Conservation (phyloP, 352 stramenopile genomes). For the Thraustochytrium striatum region DNA sequence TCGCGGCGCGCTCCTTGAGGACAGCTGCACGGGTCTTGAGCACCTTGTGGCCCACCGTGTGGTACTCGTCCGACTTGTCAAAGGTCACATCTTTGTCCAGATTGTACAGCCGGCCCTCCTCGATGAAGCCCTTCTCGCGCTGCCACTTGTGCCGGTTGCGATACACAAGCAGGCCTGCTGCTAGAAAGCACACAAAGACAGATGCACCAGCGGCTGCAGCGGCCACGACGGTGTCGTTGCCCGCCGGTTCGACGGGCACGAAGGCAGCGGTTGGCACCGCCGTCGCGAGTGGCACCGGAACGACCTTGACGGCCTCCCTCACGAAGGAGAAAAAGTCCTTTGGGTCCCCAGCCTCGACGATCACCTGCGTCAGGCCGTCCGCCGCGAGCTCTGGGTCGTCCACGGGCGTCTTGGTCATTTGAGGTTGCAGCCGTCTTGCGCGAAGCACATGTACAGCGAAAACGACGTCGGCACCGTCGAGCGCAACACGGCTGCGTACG, state of each 20-base stretch:
- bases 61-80: conserved; percentile 44
- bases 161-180: not conserved
- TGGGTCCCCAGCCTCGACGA: not conserved
- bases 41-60: not conserved
- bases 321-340: not conserved
- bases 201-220: not conserved
- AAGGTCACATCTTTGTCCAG: conserved; percentile 27
- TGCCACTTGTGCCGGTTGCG: conserved; percentile 25
- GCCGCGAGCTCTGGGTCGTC: not conserved
- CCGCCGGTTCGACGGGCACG: not conserved
- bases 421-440: not conserved
- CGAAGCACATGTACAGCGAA: conserved; percentile 33
- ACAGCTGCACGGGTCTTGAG: not conserved
- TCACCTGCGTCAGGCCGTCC: not conserved
- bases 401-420: not conserved
- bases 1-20: not conserved
- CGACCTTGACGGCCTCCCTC: not conserved
- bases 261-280: not conserved
- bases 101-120: conserved; percentile 46
- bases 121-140: conserved; percentile 42
- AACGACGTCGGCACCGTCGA: not conserved
- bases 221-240: not conserved
- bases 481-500: conserved; percentile 33
- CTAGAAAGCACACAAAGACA: not conserved
- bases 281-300: not conserved